These are phyloP conservation scores for Houttuynia cordata DNA, from an alignment of 164 flowering plant species.

Conservation along the genomic window DNA sequence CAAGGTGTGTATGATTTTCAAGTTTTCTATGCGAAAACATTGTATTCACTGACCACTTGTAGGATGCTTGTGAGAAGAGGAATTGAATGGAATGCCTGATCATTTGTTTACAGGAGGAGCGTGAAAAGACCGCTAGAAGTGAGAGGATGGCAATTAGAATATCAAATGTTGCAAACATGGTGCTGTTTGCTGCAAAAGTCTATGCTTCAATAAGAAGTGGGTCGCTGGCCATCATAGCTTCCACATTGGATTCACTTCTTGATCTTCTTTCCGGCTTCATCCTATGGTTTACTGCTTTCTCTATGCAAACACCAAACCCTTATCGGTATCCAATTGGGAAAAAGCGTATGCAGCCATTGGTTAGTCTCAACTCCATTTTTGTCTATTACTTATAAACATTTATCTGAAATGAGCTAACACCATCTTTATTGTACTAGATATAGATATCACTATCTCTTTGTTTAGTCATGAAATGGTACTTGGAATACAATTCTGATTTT, in stretches of 20 bases:
- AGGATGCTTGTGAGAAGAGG: neutral
- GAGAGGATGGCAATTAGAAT: slow-evolving; percentile 75
- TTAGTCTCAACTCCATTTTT: slow-evolving; percentile 15
- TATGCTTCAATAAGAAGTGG: slow-evolving; percentile 76
- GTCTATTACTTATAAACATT: neutral
- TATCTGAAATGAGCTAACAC: neutral
- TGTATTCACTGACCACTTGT: neutral
- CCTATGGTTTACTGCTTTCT: slow-evolving; percentile 87
- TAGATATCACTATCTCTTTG: too few species aligned
- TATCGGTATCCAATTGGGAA: slow-evolving; percentile 94
- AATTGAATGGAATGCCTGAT: neutral
- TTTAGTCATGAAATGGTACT: too few species aligned
- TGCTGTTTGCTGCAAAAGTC: slow-evolving; percentile 83
- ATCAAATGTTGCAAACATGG: slow-evolving; percentile 82
- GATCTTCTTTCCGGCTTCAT: slow-evolving; percentile 93
- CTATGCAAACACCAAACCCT: slow-evolving; percentile 87
- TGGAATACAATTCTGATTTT: neutral
- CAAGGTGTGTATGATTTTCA: slow-evolving; percentile 31
- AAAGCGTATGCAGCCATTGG: slow-evolving; percentile 93
- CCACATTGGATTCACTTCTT: slow-evolving; percentile 85
- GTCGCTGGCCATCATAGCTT: slow-evolving; percentile 83
- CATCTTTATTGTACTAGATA: neutral
- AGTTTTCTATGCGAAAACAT: neutral
- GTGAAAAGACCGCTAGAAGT: slow-evolving; percentile 65
- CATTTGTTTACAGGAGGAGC: slow-evolving; percentile 55